Evolutionary conservation across 2,329 filamentous ascomycete genomes (phyloP), one percentile per base, ranked within the genome.

Genomic region (Fusarium siculi): DNA sequence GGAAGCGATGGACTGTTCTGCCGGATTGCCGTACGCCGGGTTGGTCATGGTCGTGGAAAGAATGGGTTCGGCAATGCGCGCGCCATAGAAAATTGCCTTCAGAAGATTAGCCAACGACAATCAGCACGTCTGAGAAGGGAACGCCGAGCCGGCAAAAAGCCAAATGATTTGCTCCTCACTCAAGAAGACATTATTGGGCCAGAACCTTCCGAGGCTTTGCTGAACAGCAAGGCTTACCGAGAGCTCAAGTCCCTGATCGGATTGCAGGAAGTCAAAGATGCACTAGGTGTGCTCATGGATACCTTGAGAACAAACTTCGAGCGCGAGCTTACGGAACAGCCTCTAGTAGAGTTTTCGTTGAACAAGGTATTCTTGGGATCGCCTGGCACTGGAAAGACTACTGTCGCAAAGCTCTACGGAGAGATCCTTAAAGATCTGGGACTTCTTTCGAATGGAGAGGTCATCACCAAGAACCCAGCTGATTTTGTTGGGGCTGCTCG

Each of bases 371-470:
- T 95, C 62, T 77, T 94, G 0, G 93, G 93, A 0, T 88, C 86
- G 4, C 93, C 93, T 0, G 93, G 93, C 0, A 95, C 93, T 0
- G 93, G 93, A 0, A 95, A 95, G 75, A 95, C 93, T 0, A 91
- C 91, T 0, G 90, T 95, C 0, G 93, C 92, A 0, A 93, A 93
- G 77, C 80, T 94, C 0, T 95, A 94, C 72, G 93, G 91, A 0
- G 81, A 86, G 43, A 91, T 95, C 4, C 83, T 95, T 2, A 90
- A 87, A 0, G 89, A 93, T 61, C 80, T 95, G 9, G 92, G 92
- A 0, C 73, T 93, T 4, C 79, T 95, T 1, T 92, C 88, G 0
- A 93, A 89, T 30, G 90, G 91, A 0, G 92, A 94, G 85, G 91
- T 95, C 0, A 82, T 95, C 1, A 79, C 90, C 6, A 95, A 93